Base-by-base conservation (phyloP, 2,329 filamentous ascomycete species). In the Blastomyces percursus region DNA sequence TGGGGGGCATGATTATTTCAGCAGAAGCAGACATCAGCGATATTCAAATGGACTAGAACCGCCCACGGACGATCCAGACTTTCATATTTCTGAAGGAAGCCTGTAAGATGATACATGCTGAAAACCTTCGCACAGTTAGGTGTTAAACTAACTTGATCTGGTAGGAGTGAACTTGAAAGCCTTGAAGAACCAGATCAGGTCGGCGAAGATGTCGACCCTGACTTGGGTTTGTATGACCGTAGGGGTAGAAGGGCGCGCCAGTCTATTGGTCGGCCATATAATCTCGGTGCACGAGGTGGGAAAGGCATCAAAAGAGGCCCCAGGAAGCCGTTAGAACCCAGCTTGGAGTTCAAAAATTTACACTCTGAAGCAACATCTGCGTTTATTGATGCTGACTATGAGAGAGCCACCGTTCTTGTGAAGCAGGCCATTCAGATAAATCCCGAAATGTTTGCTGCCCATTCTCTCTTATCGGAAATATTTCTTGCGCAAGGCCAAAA, bases 381-480 rank as follows among this genome's bases (percentile, higher is more conserved):
- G 21, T 80, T 80, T 64, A 79, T 80, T 61, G 76, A 79, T 64
- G 72, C 75, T 9, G 73, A 80, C 59, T 78, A 77, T 63, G 78
- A 76, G 60, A 74, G 71, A 68, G 80, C 74, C 59, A 77, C 71
- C 60, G 70, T 75, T 7, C 67, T 77, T 12, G 75, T 79, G 48
- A 76, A 77, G 62, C 72, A 78, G 64, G 82, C 82, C 9, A 79
- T 85, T 40, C 75, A 79, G 50, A 73, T 78, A 38, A 86, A 87
- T 67, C 84, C 84, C 0, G 84, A 86, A 70, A 82, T 86, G 66
- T 86, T 83, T 70, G 78, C 80, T 35, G 82, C 84, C 16, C 83
- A 87, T 73, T 82, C 80, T 60, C 74, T 86, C 24, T 74, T 86
- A 8, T 84, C 84, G 0, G 82, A 86, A 64, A 82, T 85, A 59